Conservation (phyloP, 176 grass and related monocot genomes). For the Oryza brachyantha region DNA sequence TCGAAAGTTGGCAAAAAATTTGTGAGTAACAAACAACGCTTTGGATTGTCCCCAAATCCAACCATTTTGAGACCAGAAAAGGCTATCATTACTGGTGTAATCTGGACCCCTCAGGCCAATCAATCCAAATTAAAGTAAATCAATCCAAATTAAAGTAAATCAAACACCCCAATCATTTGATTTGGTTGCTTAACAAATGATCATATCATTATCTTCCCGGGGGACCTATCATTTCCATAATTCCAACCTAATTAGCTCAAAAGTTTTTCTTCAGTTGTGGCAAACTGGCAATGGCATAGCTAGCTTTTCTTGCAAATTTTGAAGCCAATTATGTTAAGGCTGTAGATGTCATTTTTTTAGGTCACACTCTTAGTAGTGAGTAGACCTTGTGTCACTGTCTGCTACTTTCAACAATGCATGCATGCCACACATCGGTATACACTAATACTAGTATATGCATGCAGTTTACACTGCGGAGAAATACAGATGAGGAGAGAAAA, state of each 20-base stretch:
- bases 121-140: constrained; percentile 7
- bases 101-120: constrained; percentile 22
- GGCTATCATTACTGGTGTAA: constrained; percentile 34
- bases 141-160: not conserved
- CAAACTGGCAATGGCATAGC: not conserved
- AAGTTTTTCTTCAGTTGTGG: not conserved
- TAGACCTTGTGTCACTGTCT: constrained; percentile 40
- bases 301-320: constrained; percentile 20
- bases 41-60: not conserved
- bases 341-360: constrained; percentile 8
- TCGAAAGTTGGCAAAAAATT: constrained; percentile 26
- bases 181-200: constrained; percentile 41
- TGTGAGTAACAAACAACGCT: constrained; percentile 2
- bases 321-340: not conserved
- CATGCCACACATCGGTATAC: not conserved
- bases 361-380: constrained; percentile 15
- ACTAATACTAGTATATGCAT: constrained; percentile 20
- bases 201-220: constrained; percentile 16
- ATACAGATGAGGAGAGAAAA: constrained; percentile 27
- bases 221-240: constrained; percentile 8
- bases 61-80: constrained; percentile 33
- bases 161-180: constrained; percentile 32
- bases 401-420: constrained; percentile 27
- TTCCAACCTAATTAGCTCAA: constrained; percentile 33
- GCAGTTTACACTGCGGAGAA: constrained; percentile 23